Base-by-base conservation (phyloP, 2,329 filamentous ascomycete genomes). In the Penicillium sp. region DNA sequence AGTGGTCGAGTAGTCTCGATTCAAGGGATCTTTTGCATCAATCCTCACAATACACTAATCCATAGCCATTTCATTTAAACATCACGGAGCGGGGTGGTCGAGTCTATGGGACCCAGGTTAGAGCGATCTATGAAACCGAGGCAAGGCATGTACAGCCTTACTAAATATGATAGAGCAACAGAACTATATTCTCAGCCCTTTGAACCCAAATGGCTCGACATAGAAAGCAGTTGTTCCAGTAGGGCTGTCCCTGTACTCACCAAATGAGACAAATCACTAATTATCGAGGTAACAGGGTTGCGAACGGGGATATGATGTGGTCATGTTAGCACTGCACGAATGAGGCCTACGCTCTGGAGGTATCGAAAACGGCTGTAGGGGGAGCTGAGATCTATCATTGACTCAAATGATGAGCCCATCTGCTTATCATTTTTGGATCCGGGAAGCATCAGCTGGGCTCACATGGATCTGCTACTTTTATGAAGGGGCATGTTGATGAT, bases 391-490 rank as follows among this genome's bases (percentile, higher is more conserved):
- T 33, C 4, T 67, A 66, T 45, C 66, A 0, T 13, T 12, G 6
- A 39, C 12, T 0, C 60, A 68, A 31, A n/a, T 67, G 16, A 9
- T 18, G 4, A 46, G 31, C 21, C 62, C 65, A 3, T 39, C 51
- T 8, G 44, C n/a, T 8, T 50, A 61, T 38, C 59, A 67, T 45
- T 64, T 64, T 65, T 36, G 56, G 56, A 2, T n/a, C 9, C 23
- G 15, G 36, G 26, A 2, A 38, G 15, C 28, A 28, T 42, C n/a
- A 9, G 12, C 4, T 31, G 41, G 13, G 26, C 13, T 33, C 36
- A 1, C 42, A 23, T 15, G 87, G 87, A 0, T 65, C 64, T 3
- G 74, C 81, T 24, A 77, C 74, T 2, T 87, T 84, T 74, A 56
- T 88, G 4, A 64, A 70, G 2, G 85, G 81, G 2, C 42, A 15